Evolutionary conservation across 441 rosid species (phyloP), one percentile per base, ranked within the genome.

Genomic region (Mallotus japonicus): DNA sequence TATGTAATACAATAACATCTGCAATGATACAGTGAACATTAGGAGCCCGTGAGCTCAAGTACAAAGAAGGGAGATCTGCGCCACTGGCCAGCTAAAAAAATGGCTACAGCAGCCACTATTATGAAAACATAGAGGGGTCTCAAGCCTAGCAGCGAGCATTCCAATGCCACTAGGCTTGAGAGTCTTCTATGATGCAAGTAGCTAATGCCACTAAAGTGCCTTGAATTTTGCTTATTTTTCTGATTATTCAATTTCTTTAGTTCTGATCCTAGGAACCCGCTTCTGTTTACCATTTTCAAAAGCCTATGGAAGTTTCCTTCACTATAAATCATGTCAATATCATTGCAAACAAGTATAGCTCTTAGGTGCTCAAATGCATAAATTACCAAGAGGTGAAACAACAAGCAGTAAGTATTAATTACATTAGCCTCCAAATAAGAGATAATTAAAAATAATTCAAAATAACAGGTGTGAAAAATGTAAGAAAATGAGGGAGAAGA

Each of bases 181-280:
- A 69, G 55, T 42, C 55, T 69, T 22, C 2, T 50, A 34, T 16
- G 34, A 40, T 57, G 73, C 44, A 42, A 2, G 53, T 69, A 69
- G 73, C 40, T 57, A 56, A 17, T 51, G 8, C 47, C 24, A 3
- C 11, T 28, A 28, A 17, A 47, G 51, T 10, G 40, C 7, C 20
- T 16, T 60, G 8, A 5, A 44, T 64, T 64, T 64, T 64, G 16
- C 17, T 64, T 19, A 4, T 22, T 44, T 37, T 42, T 8, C 20
- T 44, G 3, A 59, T 28, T 14, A 61, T 32, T 46, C 16, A 42
- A 19, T 64, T 64, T n/a, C 32, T 15, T 12, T 0, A 34, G 15
- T 64, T 64, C 53, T 44, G 50, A 17, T 64, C 24, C 53, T n/a
- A 64, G 28, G 1, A 63, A 63, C 51, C 11, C 42, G 51, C 24